Base-by-base conservation (phyloP, 257 asterid species). In the Leonotis leonurus region DNA sequence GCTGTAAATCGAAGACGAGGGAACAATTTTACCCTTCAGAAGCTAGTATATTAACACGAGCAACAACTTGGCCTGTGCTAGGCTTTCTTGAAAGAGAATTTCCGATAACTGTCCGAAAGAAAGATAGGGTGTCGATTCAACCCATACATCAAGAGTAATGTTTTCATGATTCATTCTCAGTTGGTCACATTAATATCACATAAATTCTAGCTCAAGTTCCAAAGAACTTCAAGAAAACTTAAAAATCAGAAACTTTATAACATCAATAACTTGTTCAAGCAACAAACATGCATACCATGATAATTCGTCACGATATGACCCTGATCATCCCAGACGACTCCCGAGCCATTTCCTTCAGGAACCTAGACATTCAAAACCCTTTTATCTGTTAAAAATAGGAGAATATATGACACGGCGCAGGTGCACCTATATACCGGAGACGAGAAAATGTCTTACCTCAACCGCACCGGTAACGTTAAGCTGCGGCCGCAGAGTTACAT, bases 311-410 rank as follows among this genome's bases (percentile, higher is more conserved):
- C 93, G 71, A 92, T 86, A 76, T 92, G 97, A 53, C 99, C 99
- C 61, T 77, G 85, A 3, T 73, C 85, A 74, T 92, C 99, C 99
- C 99, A 92, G 35, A 92, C 92, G 35, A 89, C 90, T 64, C 98
- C 98, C 0, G 98, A 91, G 39, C 98, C 98, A 79, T 92, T 92
- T 72, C 99, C 99, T 79, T 92, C 99, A 17, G 99, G 99, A 79
- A 92, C 73, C 98, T 91, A 81, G 21, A 68, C 56, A 49, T 29
- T 56, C 32, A 45, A 32, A 62, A 44, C 62, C 62, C 16, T n/a
- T 65, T 61, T 32, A 44, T 30, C n/a, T 2, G 32, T 56, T 12
- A 55, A 13, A 18, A 22, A 40, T 33, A 13, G n/a, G 48, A 30
- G 24, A 70, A 32, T 21, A 62, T 10, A 68, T 22, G 18, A 45